Evolutionary conservation across 2,329 filamentous ascomycete species (phyloP).

Genomic region (Mariannaea elegans): DNA sequence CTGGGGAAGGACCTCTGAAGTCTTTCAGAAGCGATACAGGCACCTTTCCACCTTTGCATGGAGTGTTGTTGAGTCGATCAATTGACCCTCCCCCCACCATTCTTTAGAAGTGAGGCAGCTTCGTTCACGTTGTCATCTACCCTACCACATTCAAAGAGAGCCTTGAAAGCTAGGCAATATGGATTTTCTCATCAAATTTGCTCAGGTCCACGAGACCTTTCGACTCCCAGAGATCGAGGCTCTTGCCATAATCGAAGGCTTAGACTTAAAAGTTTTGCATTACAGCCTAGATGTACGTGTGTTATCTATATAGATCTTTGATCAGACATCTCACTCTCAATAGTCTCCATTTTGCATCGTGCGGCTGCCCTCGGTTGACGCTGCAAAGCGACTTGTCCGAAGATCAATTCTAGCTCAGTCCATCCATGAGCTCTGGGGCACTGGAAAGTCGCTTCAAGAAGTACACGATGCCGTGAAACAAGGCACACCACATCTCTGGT

Average conservation of each 20-base stretch:
- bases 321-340: constrained; percentile 29
- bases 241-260: constrained; percentile 73
- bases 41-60: background rate
- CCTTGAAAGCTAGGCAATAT: constrained; percentile 46
- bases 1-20: background rate
- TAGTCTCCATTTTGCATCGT: constrained; percentile 90
- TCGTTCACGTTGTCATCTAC: background rate
- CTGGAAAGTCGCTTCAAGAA: constrained; percentile 70
- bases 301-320: constrained; percentile 10
- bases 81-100: constrained; percentile 22
- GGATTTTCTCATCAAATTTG: constrained; percentile 90
- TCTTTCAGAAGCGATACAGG: background rate
- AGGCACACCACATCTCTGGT: constrained; percentile 72
- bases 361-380: constrained; percentile 69
- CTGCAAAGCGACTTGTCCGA: constrained; percentile 72
- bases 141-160: background rate
- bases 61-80: constrained; percentile 1
- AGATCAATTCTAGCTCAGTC: constrained; percentile 84
- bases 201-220: constrained; percentile 91
- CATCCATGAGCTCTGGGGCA: constrained; percentile 91
- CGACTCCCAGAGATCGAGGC: constrained; percentile 84
- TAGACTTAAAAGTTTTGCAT: constrained; percentile 76
- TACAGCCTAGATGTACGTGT: constrained; percentile 77
- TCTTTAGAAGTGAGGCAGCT: constrained; percentile 12
- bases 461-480: constrained; percentile 73